phyloP scores from a whole-genome alignment of 768 basidiomycete genomes.

The Mycena amicta region DNA sequence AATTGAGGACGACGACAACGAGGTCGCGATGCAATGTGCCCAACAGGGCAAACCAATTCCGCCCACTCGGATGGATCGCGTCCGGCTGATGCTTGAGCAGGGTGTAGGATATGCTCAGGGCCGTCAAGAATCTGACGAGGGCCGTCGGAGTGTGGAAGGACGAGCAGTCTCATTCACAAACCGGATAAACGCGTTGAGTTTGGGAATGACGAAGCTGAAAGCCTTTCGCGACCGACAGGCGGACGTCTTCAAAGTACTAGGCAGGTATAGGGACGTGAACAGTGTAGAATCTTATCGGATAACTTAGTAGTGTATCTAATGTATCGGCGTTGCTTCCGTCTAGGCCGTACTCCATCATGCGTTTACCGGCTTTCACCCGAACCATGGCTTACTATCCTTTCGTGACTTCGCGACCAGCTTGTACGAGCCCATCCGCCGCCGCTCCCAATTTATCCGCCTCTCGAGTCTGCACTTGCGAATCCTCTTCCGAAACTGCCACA shows the following conservation, averaged over 20 bases:
- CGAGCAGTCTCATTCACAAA: conserved; percentile 74
- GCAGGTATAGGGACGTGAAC: conserved; percentile 43
- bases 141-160: conserved; percentile 59
- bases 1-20: conserved; percentile 58
- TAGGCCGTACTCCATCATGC: too few relatives aligned
- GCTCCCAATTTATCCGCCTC: conserved; percentile 20
- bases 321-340: background rate
- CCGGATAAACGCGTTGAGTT: conserved; percentile 70
- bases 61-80: conserved; percentile 56
- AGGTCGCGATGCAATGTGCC: conserved; percentile 46
- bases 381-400: background rate
- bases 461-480: background rate
- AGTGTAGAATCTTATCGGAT: too few relatives aligned
- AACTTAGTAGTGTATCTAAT: too few relatives aligned
- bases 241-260: conserved; percentile 69
- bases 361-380: too few relatives aligned
- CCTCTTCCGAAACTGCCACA: background rate
- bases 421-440: conserved; percentile 4
- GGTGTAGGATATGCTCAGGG: conserved; percentile 54
- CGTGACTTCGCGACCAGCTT: background rate
- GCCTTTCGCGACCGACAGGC: conserved; percentile 75
- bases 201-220: conserved; percentile 68
- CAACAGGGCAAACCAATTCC: conserved; percentile 39
- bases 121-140: conserved; percentile 28
- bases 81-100: conserved; percentile 56